These are phyloP conservation scores for Monilinia polystroma DNA, from an alignment of 2,329 filamentous ascomycete species.

Conservation along the genomic window DNA sequence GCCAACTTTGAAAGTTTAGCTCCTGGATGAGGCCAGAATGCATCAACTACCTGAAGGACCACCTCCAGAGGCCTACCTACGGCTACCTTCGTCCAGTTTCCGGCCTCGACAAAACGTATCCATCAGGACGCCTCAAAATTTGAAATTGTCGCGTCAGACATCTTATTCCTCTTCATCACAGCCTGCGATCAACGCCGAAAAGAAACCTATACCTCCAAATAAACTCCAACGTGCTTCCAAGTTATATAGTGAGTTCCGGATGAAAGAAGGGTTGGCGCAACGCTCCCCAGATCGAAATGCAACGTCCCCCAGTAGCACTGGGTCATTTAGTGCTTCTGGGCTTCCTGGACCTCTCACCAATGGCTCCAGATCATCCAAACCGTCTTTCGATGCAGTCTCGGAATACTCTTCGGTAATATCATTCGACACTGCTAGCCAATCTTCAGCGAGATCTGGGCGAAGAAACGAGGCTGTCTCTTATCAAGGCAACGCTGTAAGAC, in stretches of 20 bases:
- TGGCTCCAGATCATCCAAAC: slow-evolving; percentile 32
- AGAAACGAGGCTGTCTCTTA: slow-evolving; percentile 30
- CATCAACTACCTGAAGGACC: neutral
- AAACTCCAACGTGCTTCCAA: slow-evolving; percentile 32
- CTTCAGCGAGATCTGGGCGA: slow-evolving; percentile 21
- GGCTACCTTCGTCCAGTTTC: neutral
- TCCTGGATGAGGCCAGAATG: neutral
- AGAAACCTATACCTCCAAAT: slow-evolving; percentile 30
- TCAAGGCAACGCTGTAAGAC: slow-evolving; percentile 33
- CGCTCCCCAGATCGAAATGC: slow-evolving; percentile 26
- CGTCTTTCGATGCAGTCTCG: slow-evolving; percentile 27
- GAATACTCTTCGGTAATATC: slow-evolving; percentile 37
- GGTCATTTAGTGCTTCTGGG: slow-evolving; percentile 25
- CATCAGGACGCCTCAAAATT: neutral
- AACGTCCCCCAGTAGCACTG: slow-evolving; percentile 22
- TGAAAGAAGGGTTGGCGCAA: slow-evolving; percentile 30
- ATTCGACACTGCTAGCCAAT: slow-evolving; percentile 32
- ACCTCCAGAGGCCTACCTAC: neutral
- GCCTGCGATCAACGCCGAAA: neutral
- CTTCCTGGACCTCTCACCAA: slow-evolving; percentile 27
- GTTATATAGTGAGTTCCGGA: slow-evolving; percentile 30
- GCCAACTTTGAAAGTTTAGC: neutral
- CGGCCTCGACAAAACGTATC: slow-evolving; percentile 7
- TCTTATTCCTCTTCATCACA: slow-evolving; percentile 19
- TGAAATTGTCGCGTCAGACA: slow-evolving; percentile 25